Percentiles rank a stretch among this genome's conserved stretches.
These are phyloP conservation scores for Eucalyptus cloeziana DNA, from an alignment of 345 rosid genomes.

Conservation along the genomic window DNA sequence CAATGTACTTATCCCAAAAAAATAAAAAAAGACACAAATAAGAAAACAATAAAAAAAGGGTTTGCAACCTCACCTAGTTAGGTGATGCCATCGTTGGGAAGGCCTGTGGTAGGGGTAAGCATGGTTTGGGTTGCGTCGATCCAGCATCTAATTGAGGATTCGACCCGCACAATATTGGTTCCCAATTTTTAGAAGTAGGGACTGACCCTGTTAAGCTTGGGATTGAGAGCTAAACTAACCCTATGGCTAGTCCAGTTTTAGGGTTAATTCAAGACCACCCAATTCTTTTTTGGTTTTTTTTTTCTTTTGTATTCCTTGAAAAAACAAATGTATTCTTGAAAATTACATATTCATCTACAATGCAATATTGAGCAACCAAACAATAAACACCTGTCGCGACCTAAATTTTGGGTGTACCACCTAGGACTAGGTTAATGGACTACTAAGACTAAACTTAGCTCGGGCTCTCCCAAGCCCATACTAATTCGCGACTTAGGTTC, in stretches of 20 bases:
- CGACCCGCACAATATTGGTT: fast-evolving
- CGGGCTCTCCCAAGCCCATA: too few relatives aligned
- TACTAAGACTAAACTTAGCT: too few relatives aligned
- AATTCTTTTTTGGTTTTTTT: fast-evolving
- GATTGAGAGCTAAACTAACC: neutral
- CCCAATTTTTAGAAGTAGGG: too few relatives aligned
- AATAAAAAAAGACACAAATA: too few relatives aligned
- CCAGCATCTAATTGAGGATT: fast-evolving
- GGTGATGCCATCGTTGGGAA: neutral
- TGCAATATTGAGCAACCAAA: neutral
- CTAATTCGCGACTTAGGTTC: too few relatives aligned
- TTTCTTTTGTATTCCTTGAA: neutral
- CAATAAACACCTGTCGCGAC: too few relatives aligned
- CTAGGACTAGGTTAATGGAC: too few relatives aligned
- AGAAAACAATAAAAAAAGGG: neutral
- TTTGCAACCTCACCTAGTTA: neutral
- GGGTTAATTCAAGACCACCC: neutral
- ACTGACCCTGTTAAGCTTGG: neutral
- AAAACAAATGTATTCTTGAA: too few relatives aligned
- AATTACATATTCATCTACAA: neutral
- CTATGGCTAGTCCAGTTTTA: neutral
- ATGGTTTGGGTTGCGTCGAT: neutral
- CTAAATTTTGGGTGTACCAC: too few relatives aligned
- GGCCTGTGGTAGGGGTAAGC: neutral
- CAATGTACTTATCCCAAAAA: too few relatives aligned